Evolutionary conservation across 768 basidiomycete genomes (phyloP), one percentile per base, ranked within the genome.

Genomic region (Boletales sp.): DNA sequence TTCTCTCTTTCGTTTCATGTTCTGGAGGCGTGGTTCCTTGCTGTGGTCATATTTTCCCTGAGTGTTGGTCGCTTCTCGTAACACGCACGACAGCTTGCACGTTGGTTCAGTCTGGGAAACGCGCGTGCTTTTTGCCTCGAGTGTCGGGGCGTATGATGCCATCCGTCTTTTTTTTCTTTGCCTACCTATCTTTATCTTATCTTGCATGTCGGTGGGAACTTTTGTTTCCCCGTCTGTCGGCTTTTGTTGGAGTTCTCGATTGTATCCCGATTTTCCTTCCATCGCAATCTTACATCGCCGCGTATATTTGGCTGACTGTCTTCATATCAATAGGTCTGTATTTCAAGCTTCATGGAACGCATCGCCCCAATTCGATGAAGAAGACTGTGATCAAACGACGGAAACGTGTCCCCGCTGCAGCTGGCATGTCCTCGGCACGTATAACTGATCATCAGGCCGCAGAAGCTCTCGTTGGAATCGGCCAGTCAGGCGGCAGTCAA

Each of bases 301-400:
- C 19, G 14, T 37, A 21, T 37, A 41, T 41, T 50, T 41, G 32
- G 30, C 58, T 62, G 52, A 67, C 46, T 35, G 10, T 40, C 46
- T 50, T 55, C 44, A 37, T 52, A 57, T 56, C 51, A 46, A 46
- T 63, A 97, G 95, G 95, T 49, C 80, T 99, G 9, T 99, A 98
- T 74, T 96, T 92, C 79, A 98, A 99, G 72, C 80, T 99, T 12
- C 96, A 99, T 73, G 93, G 94, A 42, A 91, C 90, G 2, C 94
- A 97, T 61, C 84, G 96, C 34, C 96, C 96, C 35, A 94, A 94
- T 57, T 91, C 93, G 55, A 95, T 99, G 94, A 98, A 96, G 72
- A 97, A 98, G 76, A 89, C 91, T 5, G 92, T 96, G 58, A 99
- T 99, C 79, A 99, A 99, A 74, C 82, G 96, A 32, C 79, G 96